Base-by-base conservation (phyloP, 2,329 filamentous ascomycete genomes). In the Colletotrichum gigasporum region DNA sequence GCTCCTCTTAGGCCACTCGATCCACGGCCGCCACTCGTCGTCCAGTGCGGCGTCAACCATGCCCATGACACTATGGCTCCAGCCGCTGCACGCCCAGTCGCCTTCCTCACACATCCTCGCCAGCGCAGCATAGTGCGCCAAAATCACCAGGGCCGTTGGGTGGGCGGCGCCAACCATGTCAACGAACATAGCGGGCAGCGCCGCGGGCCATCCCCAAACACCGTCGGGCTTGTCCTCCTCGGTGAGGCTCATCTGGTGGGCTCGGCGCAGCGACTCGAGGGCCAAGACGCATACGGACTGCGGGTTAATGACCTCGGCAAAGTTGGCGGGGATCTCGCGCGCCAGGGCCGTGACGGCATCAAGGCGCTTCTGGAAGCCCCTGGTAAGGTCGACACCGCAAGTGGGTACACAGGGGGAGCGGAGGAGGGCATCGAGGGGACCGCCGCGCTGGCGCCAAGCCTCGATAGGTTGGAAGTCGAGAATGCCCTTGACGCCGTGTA, bases 401-500 rank as follows among this genome's bases (percentile, higher is more conserved):
- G 41, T 48, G 0, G 44, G 20, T 32, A 64, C 5, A 11, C 18
- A 7, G 4, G 56, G 48, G 5, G 26, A 10, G 10, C 55, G 57
- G 14, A 64, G 51, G 32, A 61, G 34, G 8, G 20, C 18, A 32
- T 63, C 62, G 68, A 72, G 20, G 67, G 66, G 55, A 35, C 67
- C 44, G 44, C 67, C 53, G 69, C 69, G 34, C 50, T 67, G 35
- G 67, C 71, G 10, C 51, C 56, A 44, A 65, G 63, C 32, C 7
- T 73, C 68, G 2, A 68, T 73, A 2, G 71, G 69, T 41, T 71
- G 57, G 9, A 78, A 67, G 9, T 68, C 51, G 9, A 69, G 58
- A 24, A 78, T 74, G 26, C 67, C 69, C 42, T 64, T 70, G 65
- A 78, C 74, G 47, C 75, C 75, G 10, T 71, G 68, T 4, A 72